Percentiles rank a stretch among this genome's conserved stretches.
phyloP scores from a whole-genome alignment of 2,329 filamentous ascomycete genomes.

The Chalaropsis thielavioides region DNA sequence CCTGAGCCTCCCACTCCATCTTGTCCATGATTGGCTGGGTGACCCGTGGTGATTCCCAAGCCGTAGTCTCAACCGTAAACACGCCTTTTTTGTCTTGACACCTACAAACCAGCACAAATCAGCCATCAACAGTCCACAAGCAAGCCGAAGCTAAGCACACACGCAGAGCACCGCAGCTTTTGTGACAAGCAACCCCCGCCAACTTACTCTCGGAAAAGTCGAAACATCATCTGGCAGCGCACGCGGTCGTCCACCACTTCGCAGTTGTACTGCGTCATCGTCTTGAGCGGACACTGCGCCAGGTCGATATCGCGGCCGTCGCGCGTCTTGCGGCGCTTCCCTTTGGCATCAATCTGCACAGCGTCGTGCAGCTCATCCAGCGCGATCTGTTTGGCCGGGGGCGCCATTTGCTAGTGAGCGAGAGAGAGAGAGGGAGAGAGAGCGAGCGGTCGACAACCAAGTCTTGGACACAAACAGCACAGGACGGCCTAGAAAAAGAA shows the following conservation, averaged over 20 bases:
- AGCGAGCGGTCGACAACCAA: neutral
- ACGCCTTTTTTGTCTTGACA: conserved; percentile 42
- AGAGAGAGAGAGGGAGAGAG: neutral
- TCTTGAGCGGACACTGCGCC: conserved; percentile 39
- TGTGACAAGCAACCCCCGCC: neutral
- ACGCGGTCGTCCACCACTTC: conserved; percentile 35
- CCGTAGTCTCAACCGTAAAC: conserved; percentile 50
- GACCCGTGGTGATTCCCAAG: conserved; percentile 36
- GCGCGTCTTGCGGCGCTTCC: conserved; percentile 35
- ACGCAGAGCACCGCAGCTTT: neutral
- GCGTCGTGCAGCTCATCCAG: conserved; percentile 35
- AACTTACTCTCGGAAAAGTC: conserved; percentile 45
- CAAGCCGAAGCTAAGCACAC: too few species aligned
- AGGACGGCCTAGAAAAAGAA: neutral
- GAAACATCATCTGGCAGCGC: conserved; percentile 41
- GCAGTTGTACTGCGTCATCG: conserved; percentile 48
- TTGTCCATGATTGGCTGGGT: conserved; percentile 16
- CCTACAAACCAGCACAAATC: conserved; percentile 26
- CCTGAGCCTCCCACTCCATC: conserved; percentile 14
- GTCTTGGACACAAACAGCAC: too few species aligned
- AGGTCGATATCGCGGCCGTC: conserved; percentile 33
- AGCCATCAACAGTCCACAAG: neutral
- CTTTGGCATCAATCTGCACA: conserved; percentile 34
- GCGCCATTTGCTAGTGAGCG: conserved; percentile 35
- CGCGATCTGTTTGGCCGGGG: conserved; percentile 42